Evolutionary conservation across 2,329 filamentous ascomycete genomes (phyloP), one percentile per base, ranked within the genome.

Genomic region (Biscogniauxia mediterranea): DNA sequence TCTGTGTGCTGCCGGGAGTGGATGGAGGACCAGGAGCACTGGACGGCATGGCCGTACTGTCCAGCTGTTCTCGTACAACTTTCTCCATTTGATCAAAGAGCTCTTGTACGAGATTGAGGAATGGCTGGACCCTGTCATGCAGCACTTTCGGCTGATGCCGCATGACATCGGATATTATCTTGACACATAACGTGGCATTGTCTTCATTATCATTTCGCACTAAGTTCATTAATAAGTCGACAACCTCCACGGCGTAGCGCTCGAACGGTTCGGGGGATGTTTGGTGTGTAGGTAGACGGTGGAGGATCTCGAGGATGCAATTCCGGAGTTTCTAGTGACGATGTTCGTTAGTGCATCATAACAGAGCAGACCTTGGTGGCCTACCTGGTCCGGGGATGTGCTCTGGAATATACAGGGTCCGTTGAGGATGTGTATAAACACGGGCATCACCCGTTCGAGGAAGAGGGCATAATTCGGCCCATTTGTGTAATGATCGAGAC

Each of bases 141-240:
- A 97, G 87, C 25, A 89, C 88, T 78, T 94, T 96, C 60, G 89
- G 86, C 76, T 98, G 94, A 73, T 97, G 92, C 55, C 95, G 89
- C 83, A 96, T 92, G 66, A 98, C 89, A 73, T 99, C 95, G 81
- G 97, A 97, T 56, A 96, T 92, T 15, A 94, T 96, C 81, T 99
- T 99, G 79, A 99, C 92, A 74, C 94, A 97, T 64, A 99, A 80
- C n/a, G 96, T 92, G 1, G 94, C 95, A 82, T 99, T 99, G 65
- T 99, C 95, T 78, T 99, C 95, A 70, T 99, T 99, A 77, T 99
- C 95, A 51, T 87, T 89, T 68, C 89, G 88, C 62, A 98, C 93
- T 61, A 99, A 80, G 58, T 86, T 85, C 88, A 98, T 94, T 65
- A 98, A 83, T 67, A 96, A 83, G 73, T 97, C 93, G 62, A 97